Conservation (phyloP, 1,284 basidiomycete species). For the Heterobasidion annosum region DNA sequence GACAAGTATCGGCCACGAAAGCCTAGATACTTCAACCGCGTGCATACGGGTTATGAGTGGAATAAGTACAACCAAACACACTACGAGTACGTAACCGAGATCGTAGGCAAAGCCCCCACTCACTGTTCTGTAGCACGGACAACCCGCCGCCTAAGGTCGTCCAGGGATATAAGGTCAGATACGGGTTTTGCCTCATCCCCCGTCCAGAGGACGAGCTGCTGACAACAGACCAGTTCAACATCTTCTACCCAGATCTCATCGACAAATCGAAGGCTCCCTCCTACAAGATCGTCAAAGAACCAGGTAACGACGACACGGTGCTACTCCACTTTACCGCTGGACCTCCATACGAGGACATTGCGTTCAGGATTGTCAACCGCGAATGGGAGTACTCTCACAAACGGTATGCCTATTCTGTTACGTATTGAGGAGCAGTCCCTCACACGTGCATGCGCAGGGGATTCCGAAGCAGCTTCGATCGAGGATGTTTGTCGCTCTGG, state of each 20-base stretch:
- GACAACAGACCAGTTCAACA: constrained; percentile 59
- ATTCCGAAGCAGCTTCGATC: constrained; percentile 79
- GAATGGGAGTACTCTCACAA: constrained; percentile 99
- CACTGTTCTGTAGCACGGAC: constrained; percentile 55
- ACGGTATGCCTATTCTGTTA: constrained; percentile 39
- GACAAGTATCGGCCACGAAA: constrained; percentile 99
- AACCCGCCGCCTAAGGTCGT: constrained; percentile 97
- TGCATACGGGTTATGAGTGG: constrained; percentile 99
- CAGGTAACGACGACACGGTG: constrained; percentile 91
- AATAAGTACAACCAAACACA: constrained; percentile 99
- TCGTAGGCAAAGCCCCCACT: not conserved
- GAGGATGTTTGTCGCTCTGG: constrained; percentile 80
- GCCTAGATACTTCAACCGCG: constrained; percentile 97
- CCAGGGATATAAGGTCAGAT: constrained; percentile 88
- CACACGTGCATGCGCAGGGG: constrained; percentile 38
- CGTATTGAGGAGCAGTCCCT: constrained; percentile 3
- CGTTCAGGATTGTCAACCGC: constrained; percentile 94
- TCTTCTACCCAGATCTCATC: constrained; percentile 94
- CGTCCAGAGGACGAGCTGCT: not conserved
- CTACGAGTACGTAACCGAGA: constrained; percentile 70
- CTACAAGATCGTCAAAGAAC: constrained; percentile 88
- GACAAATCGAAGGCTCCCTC: constrained; percentile 96
- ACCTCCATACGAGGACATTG: constrained; percentile 98
- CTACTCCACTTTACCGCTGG: constrained; percentile 92
- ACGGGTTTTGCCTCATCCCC: not conserved